phyloP scores from a whole-genome alignment of 805 yeast species.

The Schwanniomyces pseudopolymorphus region DNA sequence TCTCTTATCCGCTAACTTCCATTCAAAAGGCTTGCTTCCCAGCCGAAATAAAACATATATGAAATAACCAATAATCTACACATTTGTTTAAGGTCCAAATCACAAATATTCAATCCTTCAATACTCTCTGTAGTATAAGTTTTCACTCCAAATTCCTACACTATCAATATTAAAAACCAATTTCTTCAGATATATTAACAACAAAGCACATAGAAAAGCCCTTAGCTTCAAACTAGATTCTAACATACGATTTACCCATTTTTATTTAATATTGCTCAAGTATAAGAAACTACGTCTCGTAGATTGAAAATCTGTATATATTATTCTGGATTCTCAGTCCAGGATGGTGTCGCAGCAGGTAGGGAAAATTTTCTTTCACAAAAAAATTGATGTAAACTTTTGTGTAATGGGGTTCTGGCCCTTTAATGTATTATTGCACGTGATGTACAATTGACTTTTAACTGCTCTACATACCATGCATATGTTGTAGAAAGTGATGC shows the following conservation, averaged over 20 bases:
- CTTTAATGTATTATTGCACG: not conserved
- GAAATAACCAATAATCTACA: too few species aligned
- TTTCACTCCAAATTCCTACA: not conserved
- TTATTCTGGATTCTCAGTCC: constrained; percentile 1
- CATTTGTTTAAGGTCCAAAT: too few species aligned
- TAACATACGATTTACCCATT: constrained; percentile 42
- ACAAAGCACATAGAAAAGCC: not conserved
- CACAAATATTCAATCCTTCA: too few species aligned
- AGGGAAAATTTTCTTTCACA: constrained; percentile 6
- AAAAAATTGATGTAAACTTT: not conserved
- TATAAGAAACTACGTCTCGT: constrained; percentile 1
- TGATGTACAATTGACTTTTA: too few species aligned
- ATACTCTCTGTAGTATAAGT: not conserved
- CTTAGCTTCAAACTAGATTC: not conserved
- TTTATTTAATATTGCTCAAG: constrained; percentile 17
- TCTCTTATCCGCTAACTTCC: too few species aligned
- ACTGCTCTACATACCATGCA: too few species aligned
- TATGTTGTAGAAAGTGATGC: not conserved
- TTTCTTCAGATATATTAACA: not conserved
- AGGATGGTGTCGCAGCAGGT: not conserved
- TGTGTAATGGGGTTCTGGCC: constrained; percentile 2
- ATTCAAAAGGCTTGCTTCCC: too few species aligned
- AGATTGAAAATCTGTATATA: constrained; percentile 4
- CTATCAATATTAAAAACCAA: not conserved
- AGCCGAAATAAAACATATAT: too few species aligned